Base-by-base conservation (phyloP, 805 yeast species). In the Candida coleopterorum region DNA sequence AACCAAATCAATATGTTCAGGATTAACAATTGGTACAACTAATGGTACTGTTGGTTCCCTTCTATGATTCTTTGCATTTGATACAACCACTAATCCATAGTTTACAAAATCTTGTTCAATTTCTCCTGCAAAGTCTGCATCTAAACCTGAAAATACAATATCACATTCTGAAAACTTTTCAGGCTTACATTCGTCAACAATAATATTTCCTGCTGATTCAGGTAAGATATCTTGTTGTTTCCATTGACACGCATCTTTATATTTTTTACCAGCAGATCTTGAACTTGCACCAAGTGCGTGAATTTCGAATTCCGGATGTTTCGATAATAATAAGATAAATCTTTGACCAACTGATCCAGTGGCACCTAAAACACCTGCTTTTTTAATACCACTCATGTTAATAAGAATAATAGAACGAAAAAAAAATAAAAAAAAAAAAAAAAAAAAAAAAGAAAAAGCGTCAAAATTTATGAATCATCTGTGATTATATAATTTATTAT, bases 301-400 rank as follows among this genome's bases (percentile, higher is more conserved):
- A 30, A 93, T 64, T 59, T 87, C 87, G 52, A 93, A 88, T 42
- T 86, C 86, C 18, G 97, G 97, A 58, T 93, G 97, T 44, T 84
- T 67, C 2, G 88, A 75, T 45, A 93, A 70, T 33, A 93, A 69
- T 32, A 90, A 69, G 43, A 93, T 89, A 58, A 93, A 93, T 50
- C 97, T 76, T 64, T 93, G 98, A 39, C 98, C 98, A 25, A 93
- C 98, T 29, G 95, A 81, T 36, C 98, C 98, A 9, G 98, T 90
- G 47, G 97, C 97, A 34, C 98, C 98, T 43, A 90, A 72, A 49
- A 93, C 97, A 69, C 98, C 98, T 16, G 79, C 81, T 59, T 74
- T 75, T 44, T 58, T 70, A 27, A 55, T 39, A 21, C 23, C 32
- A 26, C 17, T 25, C 12, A 17, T 25, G 21, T 18, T 23, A 5